Evolutionary conservation across 768 basidiomycete species (phyloP), one percentile per base, ranked within the genome.

Genomic region (Suillus placidus): DNA sequence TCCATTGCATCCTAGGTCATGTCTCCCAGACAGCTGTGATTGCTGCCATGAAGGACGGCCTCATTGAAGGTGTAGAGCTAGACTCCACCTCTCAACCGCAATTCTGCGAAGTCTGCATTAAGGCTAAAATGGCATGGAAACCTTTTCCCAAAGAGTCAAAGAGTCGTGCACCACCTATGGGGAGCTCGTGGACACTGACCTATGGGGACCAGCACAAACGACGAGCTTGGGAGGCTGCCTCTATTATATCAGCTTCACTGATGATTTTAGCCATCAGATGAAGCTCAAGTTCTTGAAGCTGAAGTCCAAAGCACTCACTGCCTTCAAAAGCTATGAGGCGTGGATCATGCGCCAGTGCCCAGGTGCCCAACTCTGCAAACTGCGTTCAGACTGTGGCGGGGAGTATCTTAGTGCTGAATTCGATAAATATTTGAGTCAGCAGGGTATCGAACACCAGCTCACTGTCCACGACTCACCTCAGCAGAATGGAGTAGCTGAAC

Each of bases 41-140:
- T 26, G 26, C 26, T 26, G 26, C 26, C 26, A 26, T 26, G 26
- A 26, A 26, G 26, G 26, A 26, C 2, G 26, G 26, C 26, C 26
- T 26, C 26, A 26, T 26, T 26, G 26, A 26, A 26, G 26, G 26
- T 26, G 26, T 26, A 3, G 69, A 74, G 43, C 65, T 78, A 7
- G 71, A 71, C 57, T 62, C 64, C n/a, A 51, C 60, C 13, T 68
- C 65, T 30, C 64, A 74, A 40, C 61, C 69, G 9, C 66, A 67
- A 30, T 73, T 72, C 13, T 78, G 77, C 64, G 73, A 71, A 30
- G 64, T 74, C 2, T 80, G 79, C 62, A 62, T 67, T 38, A 72
- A 72, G 32, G 77, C 73, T 20, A 80, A 81, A 66, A 58, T 68
- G 18, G 71, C 70, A n/a, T 63, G 68, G 5, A 73, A 78, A 49